Conservation (phyloP, 2,329 filamentous ascomycete species). For the Colletotrichum agaves region DNA sequence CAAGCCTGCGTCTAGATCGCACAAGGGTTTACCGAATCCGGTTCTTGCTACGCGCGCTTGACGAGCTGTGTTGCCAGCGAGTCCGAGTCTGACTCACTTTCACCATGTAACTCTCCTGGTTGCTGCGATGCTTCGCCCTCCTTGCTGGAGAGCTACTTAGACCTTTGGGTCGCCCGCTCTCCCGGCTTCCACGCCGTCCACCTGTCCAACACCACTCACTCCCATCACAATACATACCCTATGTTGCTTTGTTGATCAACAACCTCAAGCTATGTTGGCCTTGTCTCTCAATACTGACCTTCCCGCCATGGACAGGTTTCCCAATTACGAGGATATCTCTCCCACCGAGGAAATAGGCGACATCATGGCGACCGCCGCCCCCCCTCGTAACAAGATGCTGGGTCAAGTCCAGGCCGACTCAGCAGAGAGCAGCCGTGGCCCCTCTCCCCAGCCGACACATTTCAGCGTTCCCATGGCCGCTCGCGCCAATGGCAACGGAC, state of each 20-base stretch:
- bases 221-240: neutral
- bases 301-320: slow-evolving; percentile 53
- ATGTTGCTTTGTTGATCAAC: slow-evolving; percentile 15
- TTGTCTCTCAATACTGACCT: slow-evolving; percentile 55
- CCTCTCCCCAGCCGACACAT: slow-evolving; percentile 90
- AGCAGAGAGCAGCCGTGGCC: slow-evolving; percentile 66
- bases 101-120: slow-evolving; percentile 36
- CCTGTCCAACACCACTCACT: neutral
- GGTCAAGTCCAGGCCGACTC: slow-evolving; percentile 54
- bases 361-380: slow-evolving; percentile 48
- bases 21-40: slow-evolving; percentile 22
- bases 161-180: slow-evolving; percentile 17
- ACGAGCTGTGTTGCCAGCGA: slow-evolving; percentile 22
- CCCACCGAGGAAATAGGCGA: slow-evolving; percentile 45
- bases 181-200: neutral
- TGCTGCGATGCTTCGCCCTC: slow-evolving; percentile 29
- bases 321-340: slow-evolving; percentile 52
- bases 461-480: slow-evolving; percentile 74
- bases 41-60: slow-evolving; percentile 24
- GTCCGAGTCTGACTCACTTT: slow-evolving; percentile 30
- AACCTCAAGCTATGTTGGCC: slow-evolving; percentile 48
- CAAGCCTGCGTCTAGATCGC: slow-evolving; percentile 18
- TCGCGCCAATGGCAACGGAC: slow-evolving; percentile 66
- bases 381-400: slow-evolving; percentile 54
- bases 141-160: slow-evolving; percentile 29